Evolutionary conservation across 176 grass and related monocot species (phyloP).

Genomic region (Eremochloa ophiuroides): DNA sequence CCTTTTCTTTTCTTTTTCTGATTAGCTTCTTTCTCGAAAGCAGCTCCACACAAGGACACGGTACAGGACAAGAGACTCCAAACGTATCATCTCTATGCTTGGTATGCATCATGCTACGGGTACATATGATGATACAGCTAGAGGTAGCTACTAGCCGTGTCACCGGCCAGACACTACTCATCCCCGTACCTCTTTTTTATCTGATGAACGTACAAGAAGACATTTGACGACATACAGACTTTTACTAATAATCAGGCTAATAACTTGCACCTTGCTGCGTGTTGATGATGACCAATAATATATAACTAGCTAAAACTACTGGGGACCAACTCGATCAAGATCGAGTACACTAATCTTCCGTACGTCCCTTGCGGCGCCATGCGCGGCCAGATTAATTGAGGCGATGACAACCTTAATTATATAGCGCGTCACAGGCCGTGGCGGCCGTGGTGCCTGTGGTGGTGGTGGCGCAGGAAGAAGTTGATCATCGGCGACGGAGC

Average conservation of each 20-base stretch:
- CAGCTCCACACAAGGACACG: constrained; percentile 28
- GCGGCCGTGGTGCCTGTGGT: constrained; percentile 39
- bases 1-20: neutral
- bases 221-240: neutral
- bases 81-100: constrained; percentile 2
- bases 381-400: neutral
- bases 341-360: neutral
- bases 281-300: neutral
- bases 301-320: neutral
- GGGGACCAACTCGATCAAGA: neutral
- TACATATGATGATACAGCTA: neutral
- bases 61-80: constrained; percentile 22
- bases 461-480: constrained; percentile 39
- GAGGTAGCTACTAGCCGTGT: neutral
- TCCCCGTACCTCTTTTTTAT: neutral
- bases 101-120: constrained; percentile 1
- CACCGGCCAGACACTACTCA: neutral
- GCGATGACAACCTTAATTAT: too few relatives aligned
- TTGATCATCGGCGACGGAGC: constrained; percentile 10
- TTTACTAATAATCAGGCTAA: neutral
- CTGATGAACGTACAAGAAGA: neutral
- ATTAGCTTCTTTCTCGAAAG: constrained; percentile 21
- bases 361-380: neutral
- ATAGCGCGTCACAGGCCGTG: constrained; percentile 40
- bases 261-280: neutral